Evolutionary conservation across 768 basidiomycete species (phyloP), one percentile per base, ranked within the genome.

Genomic region (Lanmaoa pseudosensibilis): DNA sequence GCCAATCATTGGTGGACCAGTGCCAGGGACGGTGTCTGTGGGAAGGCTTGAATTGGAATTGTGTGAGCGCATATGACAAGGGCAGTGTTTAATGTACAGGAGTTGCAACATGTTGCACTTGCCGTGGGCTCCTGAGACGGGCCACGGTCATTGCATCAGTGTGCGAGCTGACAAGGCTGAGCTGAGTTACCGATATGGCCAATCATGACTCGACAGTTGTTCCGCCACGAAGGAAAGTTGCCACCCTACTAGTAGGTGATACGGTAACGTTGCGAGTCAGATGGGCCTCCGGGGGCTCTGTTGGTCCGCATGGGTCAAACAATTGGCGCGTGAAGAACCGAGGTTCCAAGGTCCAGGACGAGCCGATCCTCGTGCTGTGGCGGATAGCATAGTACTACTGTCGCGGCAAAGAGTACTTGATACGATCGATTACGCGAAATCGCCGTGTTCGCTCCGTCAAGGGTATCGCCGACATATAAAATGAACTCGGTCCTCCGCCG

Each of bases 381-480:
- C 38, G 40, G 52, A 56, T 27, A 34, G 52, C 54, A 44, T 52
- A 25, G 25, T 25, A 45, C 41, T 13, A 9, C 46, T 25, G 38
- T n/a, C n/a, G n/a, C n/a, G n/a, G n/a, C 52, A 44, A 34, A 36
- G 33, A 51, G 19, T 30, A 13, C 13, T 41, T 54, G 50, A 54
- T 48, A 58, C 52, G 55, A 33, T 40, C 57, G 37, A 54, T 67
- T 62, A 68, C 65, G 63, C 66, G 54, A 66, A 59, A 48, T 58
- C 46, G 46, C 64, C 58, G 61, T 57, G 52, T 55, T 61, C 59
- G 55, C 61, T 60, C 62, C 65, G 56, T 63, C 58, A 57, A 64
- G 56, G 50, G 48, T 52, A 52, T 50, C 52, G 40, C 58, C 57
- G 46, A 67, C 56, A 61, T 67, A 73, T 73, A 71, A 71, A 69